Evolutionary conservation across 257 asterid species (phyloP).

Genomic region (Agastache rugosa): DNA sequence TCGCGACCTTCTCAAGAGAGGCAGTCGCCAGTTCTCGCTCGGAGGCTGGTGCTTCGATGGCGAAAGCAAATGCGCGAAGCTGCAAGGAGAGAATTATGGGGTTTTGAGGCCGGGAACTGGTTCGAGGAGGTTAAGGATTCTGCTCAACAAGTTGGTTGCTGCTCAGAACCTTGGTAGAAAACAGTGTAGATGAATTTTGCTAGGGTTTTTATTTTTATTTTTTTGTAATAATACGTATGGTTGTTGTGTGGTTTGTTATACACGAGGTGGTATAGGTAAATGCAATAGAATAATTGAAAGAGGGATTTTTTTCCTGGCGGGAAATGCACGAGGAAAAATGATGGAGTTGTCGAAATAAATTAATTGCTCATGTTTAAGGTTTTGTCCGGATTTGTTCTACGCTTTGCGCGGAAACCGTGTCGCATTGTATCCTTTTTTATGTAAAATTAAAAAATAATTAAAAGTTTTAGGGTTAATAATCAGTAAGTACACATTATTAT

Average conservation of each 20-base stretch:
- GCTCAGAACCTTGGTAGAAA: constrained; percentile 44
- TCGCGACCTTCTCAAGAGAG: constrained; percentile 64
- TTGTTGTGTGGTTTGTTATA: background rate
- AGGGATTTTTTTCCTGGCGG: background rate
- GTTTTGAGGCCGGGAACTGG: constrained; percentile 74
- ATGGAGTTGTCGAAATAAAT: background rate
- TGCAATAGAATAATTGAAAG: background rate
- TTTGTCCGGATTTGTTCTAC: too few relatives aligned
- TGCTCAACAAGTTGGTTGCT: constrained; percentile 55
- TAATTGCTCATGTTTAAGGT: too few relatives aligned
- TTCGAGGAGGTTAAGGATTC: constrained; percentile 62
- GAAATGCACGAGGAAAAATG: too few relatives aligned
- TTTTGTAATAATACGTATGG: background rate
- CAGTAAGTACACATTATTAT: too few relatives aligned
- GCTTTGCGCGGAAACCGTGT: too few relatives aligned
- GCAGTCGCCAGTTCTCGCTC: constrained; percentile 50
- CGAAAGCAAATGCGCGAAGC: constrained; percentile 43
- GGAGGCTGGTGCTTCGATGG: constrained; percentile 82
- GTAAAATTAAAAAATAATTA: too few relatives aligned
- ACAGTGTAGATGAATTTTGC: constrained; percentile 42
- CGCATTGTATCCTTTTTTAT: too few relatives aligned
- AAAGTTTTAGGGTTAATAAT: too few relatives aligned
- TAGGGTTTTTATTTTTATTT: background rate
- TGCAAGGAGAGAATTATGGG: constrained; percentile 69
- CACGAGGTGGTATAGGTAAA: background rate